Evolutionary conservation across 2,329 filamentous ascomycete genomes (phyloP).

Genomic region (Colletotrichum orchidophilum): DNA sequence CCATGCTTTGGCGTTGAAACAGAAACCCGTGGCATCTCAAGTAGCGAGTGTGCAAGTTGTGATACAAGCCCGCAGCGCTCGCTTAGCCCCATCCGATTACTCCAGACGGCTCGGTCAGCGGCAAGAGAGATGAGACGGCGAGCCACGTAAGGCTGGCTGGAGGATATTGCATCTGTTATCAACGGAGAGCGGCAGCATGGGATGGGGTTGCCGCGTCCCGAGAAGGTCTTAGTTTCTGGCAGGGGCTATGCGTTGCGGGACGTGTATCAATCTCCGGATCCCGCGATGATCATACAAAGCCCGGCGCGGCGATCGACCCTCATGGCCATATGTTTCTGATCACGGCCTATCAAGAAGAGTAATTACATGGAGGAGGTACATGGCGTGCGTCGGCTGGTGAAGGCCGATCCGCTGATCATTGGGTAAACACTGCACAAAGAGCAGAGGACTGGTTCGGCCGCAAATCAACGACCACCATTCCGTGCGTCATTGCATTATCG

Average conservation of each 20-base stretch:
- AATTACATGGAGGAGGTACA: background rate
- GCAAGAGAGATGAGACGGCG: conserved; percentile 22
- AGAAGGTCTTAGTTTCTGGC: conserved; percentile 14
- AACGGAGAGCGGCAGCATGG: background rate
- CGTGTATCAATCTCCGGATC: conserved; percentile 28
- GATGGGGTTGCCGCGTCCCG: conserved; percentile 8
- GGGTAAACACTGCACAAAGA: conserved; percentile 1
- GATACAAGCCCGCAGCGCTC: conserved; percentile 19
- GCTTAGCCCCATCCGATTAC: conserved; percentile 8
- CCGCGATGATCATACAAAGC: conserved; percentile 30
- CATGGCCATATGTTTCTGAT: background rate
- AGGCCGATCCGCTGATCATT: conserved; percentile 6
- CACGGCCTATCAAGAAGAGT: background rate
- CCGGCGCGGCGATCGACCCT: background rate
- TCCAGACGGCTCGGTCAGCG: conserved; percentile 7
- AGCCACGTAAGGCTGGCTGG: conserved; percentile 10
- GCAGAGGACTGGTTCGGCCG: background rate
- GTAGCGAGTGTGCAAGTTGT: conserved; percentile 4
- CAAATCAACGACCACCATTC: background rate
- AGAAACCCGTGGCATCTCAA: background rate
- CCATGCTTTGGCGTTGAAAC: conserved; percentile 10
- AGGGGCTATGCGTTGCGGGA: conserved; percentile 16
- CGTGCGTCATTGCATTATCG: background rate
- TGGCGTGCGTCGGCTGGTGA: background rate
- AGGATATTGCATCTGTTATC: conserved; percentile 1